Evolutionary conservation across 257 asterid genomes (phyloP).

Genomic region (Fraxinus anomala): DNA sequence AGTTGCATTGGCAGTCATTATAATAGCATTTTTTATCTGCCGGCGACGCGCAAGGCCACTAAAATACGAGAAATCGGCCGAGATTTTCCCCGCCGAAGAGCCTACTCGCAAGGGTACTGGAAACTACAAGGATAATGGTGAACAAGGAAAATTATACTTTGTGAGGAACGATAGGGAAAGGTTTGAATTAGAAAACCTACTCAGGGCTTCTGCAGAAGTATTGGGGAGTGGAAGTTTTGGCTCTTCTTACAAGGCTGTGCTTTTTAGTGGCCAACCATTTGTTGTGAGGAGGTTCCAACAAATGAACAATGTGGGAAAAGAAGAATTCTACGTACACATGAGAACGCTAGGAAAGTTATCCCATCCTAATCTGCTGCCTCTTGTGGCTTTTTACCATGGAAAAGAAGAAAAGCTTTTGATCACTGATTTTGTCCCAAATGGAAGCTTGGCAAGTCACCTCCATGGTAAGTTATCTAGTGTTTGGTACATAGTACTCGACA

Average conservation of each 20-base stretch:
- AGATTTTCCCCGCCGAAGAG: constrained; percentile 24
- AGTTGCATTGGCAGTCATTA: constrained; percentile 21
- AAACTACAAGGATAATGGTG: constrained; percentile 28
- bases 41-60: constrained; percentile 32
- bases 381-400: constrained; percentile 58
- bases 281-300: constrained; percentile 61
- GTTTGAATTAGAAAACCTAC: constrained; percentile 52
- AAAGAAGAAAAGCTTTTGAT: constrained; percentile 65
- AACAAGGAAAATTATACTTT: constrained; percentile 41
- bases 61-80: constrained; percentile 34
- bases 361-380: constrained; percentile 58
- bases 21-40: constrained; percentile 28
- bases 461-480: constrained; percentile 45
- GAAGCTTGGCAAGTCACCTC: constrained; percentile 65
- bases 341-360: constrained; percentile 53
- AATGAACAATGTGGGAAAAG: constrained; percentile 51
- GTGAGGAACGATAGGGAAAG: constrained; percentile 39
- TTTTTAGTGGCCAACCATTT: constrained; percentile 34
- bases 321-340: constrained; percentile 58
- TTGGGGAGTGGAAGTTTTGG: constrained; percentile 71
- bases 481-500: background rate
- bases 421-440: constrained; percentile 43
- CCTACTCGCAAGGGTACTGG: background rate
- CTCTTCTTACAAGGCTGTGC: constrained; percentile 56
- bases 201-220: constrained; percentile 63